phyloP scores from a whole-genome alignment of 83 land plant genomes.

The Picea engelmannii region DNA sequence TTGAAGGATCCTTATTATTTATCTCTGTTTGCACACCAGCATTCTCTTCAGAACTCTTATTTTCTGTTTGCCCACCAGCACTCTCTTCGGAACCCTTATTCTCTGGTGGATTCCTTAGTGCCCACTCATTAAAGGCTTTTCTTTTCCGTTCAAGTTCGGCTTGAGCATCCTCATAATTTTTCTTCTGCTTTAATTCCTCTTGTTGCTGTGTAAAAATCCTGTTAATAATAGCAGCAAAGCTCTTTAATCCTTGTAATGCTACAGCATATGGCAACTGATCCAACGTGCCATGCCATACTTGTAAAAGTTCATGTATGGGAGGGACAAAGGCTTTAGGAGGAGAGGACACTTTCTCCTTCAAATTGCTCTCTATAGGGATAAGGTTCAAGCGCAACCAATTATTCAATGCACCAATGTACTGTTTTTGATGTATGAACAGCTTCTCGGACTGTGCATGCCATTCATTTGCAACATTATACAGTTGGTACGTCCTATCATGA shows the following conservation, averaged over 20 bases:
- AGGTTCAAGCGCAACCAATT: slow-evolving; percentile 79
- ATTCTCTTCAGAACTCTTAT: slow-evolving; percentile 9
- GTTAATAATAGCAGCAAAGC: slow-evolving; percentile 72
- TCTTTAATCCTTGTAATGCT: slow-evolving; percentile 59
- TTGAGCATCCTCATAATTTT: slow-evolving; percentile 52
- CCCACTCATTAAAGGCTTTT: slow-evolving; percentile 47
- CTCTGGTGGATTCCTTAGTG: slow-evolving; percentile 34
- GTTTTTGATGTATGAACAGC: slow-evolving; percentile 61
- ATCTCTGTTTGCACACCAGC: slow-evolving; percentile 30
- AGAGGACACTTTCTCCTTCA: slow-evolving; percentile 65
- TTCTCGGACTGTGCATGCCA: slow-evolving; percentile 55
- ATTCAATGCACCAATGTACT: slow-evolving; percentile 62
- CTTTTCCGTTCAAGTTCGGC: slow-evolving; percentile 55
- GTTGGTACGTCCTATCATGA: slow-evolving; percentile 60
- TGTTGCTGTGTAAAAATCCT: slow-evolving; percentile 57
- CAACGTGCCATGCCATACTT: slow-evolving; percentile 68
- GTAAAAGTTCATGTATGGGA: slow-evolving; percentile 53
- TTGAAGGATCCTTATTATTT: slow-evolving; percentile 29
- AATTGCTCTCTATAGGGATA: slow-evolving; percentile 72
- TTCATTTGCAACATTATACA: slow-evolving; percentile 40
- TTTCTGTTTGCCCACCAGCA: slow-evolving; percentile 31
- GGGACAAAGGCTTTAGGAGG: slow-evolving; percentile 41
- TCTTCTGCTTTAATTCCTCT: slow-evolving; percentile 73
- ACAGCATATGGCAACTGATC: slow-evolving; percentile 74
- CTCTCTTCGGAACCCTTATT: slow-evolving; percentile 15